phyloP scores from a whole-genome alignment of 768 basidiomycete genomes.

The Russula vinacea region DNA sequence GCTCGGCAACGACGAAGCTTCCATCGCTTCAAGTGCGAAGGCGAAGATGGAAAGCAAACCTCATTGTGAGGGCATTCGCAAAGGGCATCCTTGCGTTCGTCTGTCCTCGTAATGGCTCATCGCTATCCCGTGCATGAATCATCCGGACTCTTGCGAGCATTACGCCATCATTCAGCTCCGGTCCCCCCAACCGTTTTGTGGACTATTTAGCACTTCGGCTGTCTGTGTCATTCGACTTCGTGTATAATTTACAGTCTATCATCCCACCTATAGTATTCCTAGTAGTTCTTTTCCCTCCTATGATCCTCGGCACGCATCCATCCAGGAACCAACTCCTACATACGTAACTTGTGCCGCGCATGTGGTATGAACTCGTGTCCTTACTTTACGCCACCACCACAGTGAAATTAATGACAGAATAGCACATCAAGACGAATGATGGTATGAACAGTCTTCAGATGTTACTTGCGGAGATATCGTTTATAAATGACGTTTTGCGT shows the following conservation, averaged over 20 bases:
- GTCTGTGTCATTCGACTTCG: background rate
- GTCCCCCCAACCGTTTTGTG: background rate
- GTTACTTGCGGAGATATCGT: slow-evolving; percentile 55
- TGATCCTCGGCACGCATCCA: background rate
- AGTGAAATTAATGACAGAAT: background rate
- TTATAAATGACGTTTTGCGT: slow-evolving; percentile 85
- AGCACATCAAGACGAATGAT: background rate
- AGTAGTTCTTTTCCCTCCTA: background rate
- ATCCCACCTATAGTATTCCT: background rate
- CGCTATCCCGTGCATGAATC: background rate
- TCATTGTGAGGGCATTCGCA: slow-evolving; percentile 1
- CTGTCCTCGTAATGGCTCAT: background rate
- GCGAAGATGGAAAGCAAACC: background rate
- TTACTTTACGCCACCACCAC: background rate
- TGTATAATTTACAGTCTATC: background rate
- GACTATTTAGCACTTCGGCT: background rate
- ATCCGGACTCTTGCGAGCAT: background rate
- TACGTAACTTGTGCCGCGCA: background rate
- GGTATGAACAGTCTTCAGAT: background rate
- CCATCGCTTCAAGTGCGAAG: background rate
- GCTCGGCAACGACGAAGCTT: background rate
- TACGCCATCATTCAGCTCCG: background rate
- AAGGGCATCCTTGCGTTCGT: slow-evolving; percentile 17
- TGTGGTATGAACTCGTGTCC: background rate
- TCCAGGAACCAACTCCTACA: background rate